phyloP scores from a whole-genome alignment of 1,284 basidiomycete species.

The Chiua sp. region DNA sequence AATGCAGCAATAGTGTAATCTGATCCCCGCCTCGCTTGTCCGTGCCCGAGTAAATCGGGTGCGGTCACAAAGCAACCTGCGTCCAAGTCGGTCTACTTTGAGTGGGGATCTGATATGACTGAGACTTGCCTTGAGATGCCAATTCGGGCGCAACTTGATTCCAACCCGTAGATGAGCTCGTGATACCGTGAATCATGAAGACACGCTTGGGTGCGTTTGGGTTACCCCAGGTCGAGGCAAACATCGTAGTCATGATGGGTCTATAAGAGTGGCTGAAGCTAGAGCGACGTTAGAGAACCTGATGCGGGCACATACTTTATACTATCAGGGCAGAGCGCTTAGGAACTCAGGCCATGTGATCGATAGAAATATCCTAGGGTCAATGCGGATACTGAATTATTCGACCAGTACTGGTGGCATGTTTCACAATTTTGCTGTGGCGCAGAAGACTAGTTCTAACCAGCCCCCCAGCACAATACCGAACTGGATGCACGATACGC shows the following conservation, averaged over 20 bases:
- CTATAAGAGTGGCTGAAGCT: neutral
- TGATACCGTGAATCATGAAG: conserved; percentile 24
- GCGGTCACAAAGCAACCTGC: conserved; percentile 23
- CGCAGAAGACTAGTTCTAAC: too few species aligned
- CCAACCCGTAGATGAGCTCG: conserved; percentile 4
- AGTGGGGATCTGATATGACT: too few species aligned
- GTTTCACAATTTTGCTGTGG: too few species aligned
- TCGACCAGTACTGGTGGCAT: too few species aligned
- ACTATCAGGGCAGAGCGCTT: too few species aligned
- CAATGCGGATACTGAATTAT: too few species aligned
- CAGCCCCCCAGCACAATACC: too few species aligned
- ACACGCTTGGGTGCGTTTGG: conserved; percentile 19
- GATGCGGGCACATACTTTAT: too few species aligned
- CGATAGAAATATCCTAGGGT: too few species aligned
- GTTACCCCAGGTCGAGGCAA: conserved; percentile 17
- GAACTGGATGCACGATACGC: too few species aligned
- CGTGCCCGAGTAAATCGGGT: conserved; percentile 30
- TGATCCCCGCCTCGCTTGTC: conserved; percentile 12
- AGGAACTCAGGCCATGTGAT: too few species aligned
- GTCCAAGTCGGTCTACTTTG: neutral
- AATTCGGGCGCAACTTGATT: conserved; percentile 12
- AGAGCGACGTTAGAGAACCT: too few species aligned
- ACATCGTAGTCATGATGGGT: neutral
- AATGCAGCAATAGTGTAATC: conserved; percentile 22
- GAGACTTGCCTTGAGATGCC: conserved; percentile 18